Percentiles rank a stretch among this genome's conserved stretches.
phyloP scores from a whole-genome alignment of 2,329 filamentous ascomycete genomes.

The Cladobotryum protrusum region DNA sequence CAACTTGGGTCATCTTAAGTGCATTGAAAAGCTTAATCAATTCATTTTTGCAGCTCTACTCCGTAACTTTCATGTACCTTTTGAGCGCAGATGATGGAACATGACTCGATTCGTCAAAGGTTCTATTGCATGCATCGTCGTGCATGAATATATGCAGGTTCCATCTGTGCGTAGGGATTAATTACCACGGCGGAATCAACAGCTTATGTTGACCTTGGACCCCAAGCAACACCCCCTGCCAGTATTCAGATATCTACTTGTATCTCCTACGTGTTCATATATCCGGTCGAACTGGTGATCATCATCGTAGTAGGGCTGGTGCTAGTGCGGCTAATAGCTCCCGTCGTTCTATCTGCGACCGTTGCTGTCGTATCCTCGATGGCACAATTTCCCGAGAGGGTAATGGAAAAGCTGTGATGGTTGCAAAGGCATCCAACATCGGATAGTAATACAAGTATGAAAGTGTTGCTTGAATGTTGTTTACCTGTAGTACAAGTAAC shows the following conservation, averaged over 20 bases:
- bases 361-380: background rate
- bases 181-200: no score
- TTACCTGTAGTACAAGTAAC: no score
- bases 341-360: background rate
- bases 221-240: no score
- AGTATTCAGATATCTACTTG: no score
- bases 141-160: background rate
- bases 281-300: background rate
- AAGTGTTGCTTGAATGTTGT: no score
- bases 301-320: background rate
- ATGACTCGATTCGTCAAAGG: no score
- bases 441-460: no score
- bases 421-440: no score
- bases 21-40: background rate
- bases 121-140: background rate
- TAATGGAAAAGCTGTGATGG: no score
- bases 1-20: no score
- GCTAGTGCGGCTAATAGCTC: background rate
- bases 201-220: no score
- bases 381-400: no score
- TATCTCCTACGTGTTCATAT: background rate
- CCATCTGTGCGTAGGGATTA: background rate
- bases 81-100: background rate
- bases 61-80: background rate
- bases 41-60: background rate